These are phyloP conservation scores for Pseudogymnoascus sp. DNA, from an alignment of 2,329 filamentous ascomycete species.

Conservation along the genomic window DNA sequence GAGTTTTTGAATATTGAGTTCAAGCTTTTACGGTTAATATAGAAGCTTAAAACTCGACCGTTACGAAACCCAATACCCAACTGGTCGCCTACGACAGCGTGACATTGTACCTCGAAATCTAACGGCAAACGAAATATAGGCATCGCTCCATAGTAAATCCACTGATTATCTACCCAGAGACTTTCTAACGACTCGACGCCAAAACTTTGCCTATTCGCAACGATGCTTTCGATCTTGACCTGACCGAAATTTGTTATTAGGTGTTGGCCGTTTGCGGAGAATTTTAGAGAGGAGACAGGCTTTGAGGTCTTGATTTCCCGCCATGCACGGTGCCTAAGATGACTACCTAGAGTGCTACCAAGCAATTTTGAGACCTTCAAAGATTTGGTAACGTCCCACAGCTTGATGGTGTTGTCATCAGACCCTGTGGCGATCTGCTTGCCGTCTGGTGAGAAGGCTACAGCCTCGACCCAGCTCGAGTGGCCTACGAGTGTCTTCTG, in stretches of 20 bases:
- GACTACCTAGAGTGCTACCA: background rate
- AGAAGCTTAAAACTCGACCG: slow-evolving; percentile 16
- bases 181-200: slow-evolving; percentile 12
- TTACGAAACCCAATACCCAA: slow-evolving; percentile 14
- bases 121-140: slow-evolving; percentile 13
- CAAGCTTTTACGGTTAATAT: slow-evolving; percentile 16
- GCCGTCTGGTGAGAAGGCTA: slow-evolving; percentile 10
- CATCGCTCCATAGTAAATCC: slow-evolving; percentile 15
- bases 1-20: slow-evolving; percentile 12
- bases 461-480: background rate
- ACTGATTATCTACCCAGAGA: slow-evolving; percentile 13
- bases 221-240: slow-evolving; percentile 12
- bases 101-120: slow-evolving; percentile 13
- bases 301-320: slow-evolving; percentile 7
- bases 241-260: slow-evolving; percentile 14
- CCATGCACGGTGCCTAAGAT: background rate
- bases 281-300: slow-evolving; percentile 11
- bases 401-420: background rate
- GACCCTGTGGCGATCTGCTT: background rate
- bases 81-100: slow-evolving; percentile 16
- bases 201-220: slow-evolving; percentile 11
- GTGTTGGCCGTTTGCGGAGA: slow-evolving; percentile 14
- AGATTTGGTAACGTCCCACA: slow-evolving; percentile 6
- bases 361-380: slow-evolving; percentile 6
- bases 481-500: slow-evolving; percentile 9